Conservation (phyloP, 1,284 basidiomycete species). For the Phellopilus nigrolimitatus region DNA sequence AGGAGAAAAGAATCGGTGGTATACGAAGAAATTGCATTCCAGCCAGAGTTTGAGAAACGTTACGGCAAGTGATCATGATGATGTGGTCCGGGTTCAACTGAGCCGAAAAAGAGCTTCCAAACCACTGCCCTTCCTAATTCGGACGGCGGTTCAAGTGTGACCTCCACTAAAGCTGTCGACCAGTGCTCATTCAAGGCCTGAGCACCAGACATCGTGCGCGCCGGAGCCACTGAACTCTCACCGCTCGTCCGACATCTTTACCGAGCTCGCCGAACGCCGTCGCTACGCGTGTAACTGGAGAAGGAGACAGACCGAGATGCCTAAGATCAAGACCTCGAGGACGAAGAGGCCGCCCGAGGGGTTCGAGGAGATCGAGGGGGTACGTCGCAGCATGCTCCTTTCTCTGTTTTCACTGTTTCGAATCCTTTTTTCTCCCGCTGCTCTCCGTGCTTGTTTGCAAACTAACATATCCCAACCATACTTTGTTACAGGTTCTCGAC, state of each 20-base stretch:
- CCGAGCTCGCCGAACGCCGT: constrained; percentile 21
- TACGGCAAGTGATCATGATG: neutral
- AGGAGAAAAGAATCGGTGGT: no score
- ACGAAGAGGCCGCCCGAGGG: constrained; percentile 97
- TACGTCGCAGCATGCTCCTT: constrained; percentile 33
- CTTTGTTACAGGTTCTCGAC: constrained; percentile 66
- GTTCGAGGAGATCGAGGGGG: constrained; percentile 90
- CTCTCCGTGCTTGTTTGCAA: neutral
- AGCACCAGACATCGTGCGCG: constrained; percentile 6
- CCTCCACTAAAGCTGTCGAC: no score
- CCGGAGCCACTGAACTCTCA: constrained; percentile 8
- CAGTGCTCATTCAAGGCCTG: constrained; percentile 4
- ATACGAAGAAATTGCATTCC: constrained; percentile 3
- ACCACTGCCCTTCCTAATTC: neutral
- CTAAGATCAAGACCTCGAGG: constrained; percentile 90
- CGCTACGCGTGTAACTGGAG: neutral
- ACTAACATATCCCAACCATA: neutral
- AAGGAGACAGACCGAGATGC: constrained; percentile 52
- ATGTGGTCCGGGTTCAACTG: constrained; percentile 1
- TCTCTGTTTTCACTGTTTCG: constrained; percentile 5
- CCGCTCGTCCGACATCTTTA: constrained; percentile 18
- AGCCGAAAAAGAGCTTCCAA: neutral
- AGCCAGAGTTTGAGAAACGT: neutral
- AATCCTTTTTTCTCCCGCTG: neutral
- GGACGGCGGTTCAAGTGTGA: neutral